A percentile compares a stretch with the other conserved stretches of the same genome.
Evolutionary conservation across 768 basidiomycete species (phyloP).

Genomic region (Boletus pseudo-olivaceus): DNA sequence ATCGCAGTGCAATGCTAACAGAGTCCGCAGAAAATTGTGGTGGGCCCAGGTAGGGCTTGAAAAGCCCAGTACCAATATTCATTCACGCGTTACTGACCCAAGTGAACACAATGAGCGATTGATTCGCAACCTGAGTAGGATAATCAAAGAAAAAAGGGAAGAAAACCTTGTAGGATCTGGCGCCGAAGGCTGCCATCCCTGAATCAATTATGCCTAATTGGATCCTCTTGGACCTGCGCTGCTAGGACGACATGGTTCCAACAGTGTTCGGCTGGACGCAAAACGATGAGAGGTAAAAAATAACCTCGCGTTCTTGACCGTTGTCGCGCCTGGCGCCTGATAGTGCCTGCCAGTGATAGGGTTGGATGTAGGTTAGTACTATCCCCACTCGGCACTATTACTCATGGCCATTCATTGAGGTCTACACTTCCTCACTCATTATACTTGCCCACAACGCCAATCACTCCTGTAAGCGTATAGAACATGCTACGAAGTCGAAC

Average conservation of each 20-base stretch:
- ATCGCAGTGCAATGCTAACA: neutral
- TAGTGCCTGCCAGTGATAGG: neutral
- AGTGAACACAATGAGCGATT: neutral
- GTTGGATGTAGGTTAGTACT: neutral
- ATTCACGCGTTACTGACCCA: neutral
- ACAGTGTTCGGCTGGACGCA: neutral
- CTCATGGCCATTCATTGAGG: no score
- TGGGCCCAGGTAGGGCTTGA: neutral
- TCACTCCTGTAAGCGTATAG: neutral
- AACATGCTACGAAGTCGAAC: neutral
- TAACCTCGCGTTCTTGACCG: neutral
- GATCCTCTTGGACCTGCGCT: constrained; percentile 6
- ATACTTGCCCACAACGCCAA: no score
- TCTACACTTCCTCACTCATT: no score
- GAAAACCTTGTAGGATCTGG: neutral
- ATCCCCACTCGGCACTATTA: neutral
- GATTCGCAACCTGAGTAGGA: neutral
- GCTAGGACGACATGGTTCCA: neutral
- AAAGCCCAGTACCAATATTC: neutral
- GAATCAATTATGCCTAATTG: constrained; percentile 8
- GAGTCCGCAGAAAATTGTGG: neutral
- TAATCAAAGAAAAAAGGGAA: neutral
- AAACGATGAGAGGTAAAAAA: constrained; percentile 3
- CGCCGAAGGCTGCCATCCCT: neutral
- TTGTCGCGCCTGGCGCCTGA: neutral